Base-by-base conservation (phyloP, 306 rosid species). In the Prunus davidiana region DNA sequence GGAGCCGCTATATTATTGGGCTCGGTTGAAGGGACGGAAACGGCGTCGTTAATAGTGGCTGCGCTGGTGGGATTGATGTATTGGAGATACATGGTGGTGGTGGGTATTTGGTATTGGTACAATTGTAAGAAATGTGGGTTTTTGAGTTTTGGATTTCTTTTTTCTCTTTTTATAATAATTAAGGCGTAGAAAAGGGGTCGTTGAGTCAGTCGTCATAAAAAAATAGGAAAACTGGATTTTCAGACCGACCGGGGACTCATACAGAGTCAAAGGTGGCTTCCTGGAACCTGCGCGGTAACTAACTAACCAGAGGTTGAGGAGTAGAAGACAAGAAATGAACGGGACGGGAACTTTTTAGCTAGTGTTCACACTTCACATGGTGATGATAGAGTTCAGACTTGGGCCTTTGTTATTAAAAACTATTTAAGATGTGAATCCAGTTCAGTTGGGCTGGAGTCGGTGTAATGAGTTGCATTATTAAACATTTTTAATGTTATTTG, bases 111-210 rank as follows among this genome's bases (percentile, higher is more conserved):
- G 45, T 41, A 10, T 76, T 16, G 62, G 20, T 56, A 6, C 43
- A 38, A 38, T 38, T 38, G 43, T 38, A 38, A 38, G 43, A 38
- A 38, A 38, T 38, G 43, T 1, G 76, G 76, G 47, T 56, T 7
- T 79, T 78, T 75, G 62, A 78, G 75, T 60, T 79, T 84, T 69
- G 79, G 81, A 41, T 82, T 84, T 86, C 73, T 81, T 81, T 47
- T 82, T 78, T 78, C 81, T 75, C 0, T 19, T 70, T 3, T 32
- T 57, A 22, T 72, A 43, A 57, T 57, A 61, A 22, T 8, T 11
- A 60, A 12, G 57, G 19, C 11, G 14, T 46, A 18, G 52, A 56
- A 55, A 3, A 0, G 16, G 18, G 76, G 11, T 73, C 13, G 45
- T 64, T 58, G 56, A 12, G 27, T 11, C 1, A 43, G 27, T 72